Conservation (phyloP, 805 yeast genomes). For the Pichia rugopelliculosa region DNA sequence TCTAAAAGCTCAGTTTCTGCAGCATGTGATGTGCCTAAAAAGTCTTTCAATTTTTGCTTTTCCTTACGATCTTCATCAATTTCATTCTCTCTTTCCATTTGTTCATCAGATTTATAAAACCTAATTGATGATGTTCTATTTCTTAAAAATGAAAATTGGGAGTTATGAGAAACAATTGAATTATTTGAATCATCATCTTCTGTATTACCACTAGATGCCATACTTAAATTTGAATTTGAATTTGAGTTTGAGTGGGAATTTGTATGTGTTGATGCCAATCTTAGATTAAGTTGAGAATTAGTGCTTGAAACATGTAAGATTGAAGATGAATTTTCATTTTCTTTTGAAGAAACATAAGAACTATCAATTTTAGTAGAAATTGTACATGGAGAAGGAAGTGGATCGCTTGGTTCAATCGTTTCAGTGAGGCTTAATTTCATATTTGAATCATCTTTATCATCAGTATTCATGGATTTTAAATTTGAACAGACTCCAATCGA, state of each 20-base stretch:
- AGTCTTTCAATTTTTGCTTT: constrained; percentile 4
- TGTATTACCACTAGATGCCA: neutral
- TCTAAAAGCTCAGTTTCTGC: constrained; percentile 21
- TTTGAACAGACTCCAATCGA: neutral
- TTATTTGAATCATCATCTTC: constrained; percentile 9
- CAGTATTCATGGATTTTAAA: neutral
- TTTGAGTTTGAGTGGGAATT: neutral
- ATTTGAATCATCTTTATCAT: neutral
- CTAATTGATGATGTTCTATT: constrained; percentile 30
- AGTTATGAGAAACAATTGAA: constrained; percentile 19
- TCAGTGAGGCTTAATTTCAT: neutral
- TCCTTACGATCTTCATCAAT: constrained; percentile 9
- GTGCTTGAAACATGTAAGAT: neutral
- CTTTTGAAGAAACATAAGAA: neutral
- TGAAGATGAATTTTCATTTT: neutral
- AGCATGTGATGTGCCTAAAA: constrained; percentile 12
- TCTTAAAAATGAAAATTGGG: constrained; percentile 26
- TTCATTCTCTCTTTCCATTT: constrained; percentile 22
- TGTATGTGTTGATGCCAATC: neutral
- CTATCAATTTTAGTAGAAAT: neutral
- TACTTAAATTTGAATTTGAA: neutral
- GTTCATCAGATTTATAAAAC: constrained; percentile 30
- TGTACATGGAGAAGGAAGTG: constrained; percentile 7
- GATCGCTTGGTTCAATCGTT: constrained; percentile 1
- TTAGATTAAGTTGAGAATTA: neutral